Base-by-base conservation (phyloP, 768 basidiomycete genomes). In the Pleurotus sapidus region DNA sequence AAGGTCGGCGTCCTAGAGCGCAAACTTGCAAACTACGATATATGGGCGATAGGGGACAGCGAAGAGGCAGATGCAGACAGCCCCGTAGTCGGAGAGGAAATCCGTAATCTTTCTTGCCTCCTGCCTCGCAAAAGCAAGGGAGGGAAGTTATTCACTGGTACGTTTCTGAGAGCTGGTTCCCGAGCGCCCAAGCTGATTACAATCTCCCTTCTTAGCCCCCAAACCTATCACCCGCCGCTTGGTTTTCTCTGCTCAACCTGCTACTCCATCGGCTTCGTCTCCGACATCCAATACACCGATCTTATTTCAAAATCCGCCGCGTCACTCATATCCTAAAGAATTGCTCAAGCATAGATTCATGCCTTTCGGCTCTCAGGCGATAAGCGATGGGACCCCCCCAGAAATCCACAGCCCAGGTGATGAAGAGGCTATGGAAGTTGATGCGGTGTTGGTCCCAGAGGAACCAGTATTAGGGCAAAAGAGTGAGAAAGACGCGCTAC, bases 111-210 rank as follows among this genome's bases (percentile, higher is more conserved):
- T 6, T 76, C 84, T 3, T 88, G 86, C 66, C 70, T 92, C 2
- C 67, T 91, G 1, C 89, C 89, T 0, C 74, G 87, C 17, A 83
- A 76, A 61, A 81, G 72, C 50, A 85, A 87, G 64, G 75, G 74
- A 14, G 87, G 87, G 0, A 79, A 75, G 48, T 63, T 90, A 3
- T 89, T 81, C 62, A 68, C 75, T 49, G 84, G 89, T 88, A 61
- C 43, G 72, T 58, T 8, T 30, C 23, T 12, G 40, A 45, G 25
- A 45, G 9, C 24, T 15, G 14, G 39, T n/a, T 55, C 14, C 38
- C 6, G 27, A 37, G 11, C n/a, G 4, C 9, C 20, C 49, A 15
- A 37, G 46, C 14, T 24, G 15, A 46, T 47, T 20, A 1, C 37
- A 2, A 14, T 39, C 20, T 14, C 5, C 4, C 23, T n/a, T 40